Base-by-base conservation (phyloP, 1,139 yeast species). In the Magnusiomyces paraingens region DNA sequence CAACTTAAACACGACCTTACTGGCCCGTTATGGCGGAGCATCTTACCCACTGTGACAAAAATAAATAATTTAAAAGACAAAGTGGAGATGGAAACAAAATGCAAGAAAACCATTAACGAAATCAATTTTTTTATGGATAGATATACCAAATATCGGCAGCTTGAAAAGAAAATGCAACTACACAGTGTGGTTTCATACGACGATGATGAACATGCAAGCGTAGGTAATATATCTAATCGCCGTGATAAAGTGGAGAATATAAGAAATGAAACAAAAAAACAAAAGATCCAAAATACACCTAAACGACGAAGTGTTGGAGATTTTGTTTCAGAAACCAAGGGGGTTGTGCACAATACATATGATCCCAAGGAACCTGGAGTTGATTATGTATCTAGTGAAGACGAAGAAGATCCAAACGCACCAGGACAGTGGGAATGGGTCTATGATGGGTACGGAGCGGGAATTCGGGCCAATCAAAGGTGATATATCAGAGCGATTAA, bases 121-220 rank as follows among this genome's bases (percentile, higher is more conserved):
- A 76, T 86, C 22, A 69, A 72, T 14, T 62, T 69, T 21, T 70
- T 82, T 52, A 67, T 85, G 21, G 64, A 64, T 12, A 17, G 49
- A 88, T 83, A 73, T 83, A 83, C 81, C 83, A 83, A 79, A 83
- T 83, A 70, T 88, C 83, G 73, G 83, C 83, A 76, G 88, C 83
- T 73, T 83, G 88, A 45, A 83, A 88, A 56, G 71, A 83, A 54
- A 88, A 83, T 74, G 32, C 32, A 26, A 26, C 8, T 26, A 8
- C 32, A 26, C 8, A 26, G 32, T 26, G 32, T 26, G 32, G 8
- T 26, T 5, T 26, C 32, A 8, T 26, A 26, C 32, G 32, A 26
- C 8, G 32, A 26, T 8, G 32, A 26, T 26, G 32, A 26, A 26
- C 32, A 26, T 26, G 32, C 8, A 4, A 26, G 8, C 8, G 32